Conservation (phyloP, 2,329 filamentous ascomycete species). For the Sarocladium strictum region DNA sequence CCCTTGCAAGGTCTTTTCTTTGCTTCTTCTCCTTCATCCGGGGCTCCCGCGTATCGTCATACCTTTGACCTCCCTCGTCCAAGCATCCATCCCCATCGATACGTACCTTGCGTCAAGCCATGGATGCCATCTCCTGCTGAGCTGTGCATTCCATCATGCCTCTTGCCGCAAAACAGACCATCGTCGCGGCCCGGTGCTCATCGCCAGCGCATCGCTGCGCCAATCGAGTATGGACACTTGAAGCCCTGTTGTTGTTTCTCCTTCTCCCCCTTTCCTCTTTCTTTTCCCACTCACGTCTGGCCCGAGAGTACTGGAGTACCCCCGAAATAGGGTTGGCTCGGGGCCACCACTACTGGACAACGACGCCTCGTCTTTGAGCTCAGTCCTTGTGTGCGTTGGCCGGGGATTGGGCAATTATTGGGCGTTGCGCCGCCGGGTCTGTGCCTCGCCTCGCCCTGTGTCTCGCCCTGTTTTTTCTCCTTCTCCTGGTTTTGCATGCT, state of each 20-base stretch:
- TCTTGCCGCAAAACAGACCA: too few species aligned
- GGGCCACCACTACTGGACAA: neutral
- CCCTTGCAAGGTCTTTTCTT: neutral
- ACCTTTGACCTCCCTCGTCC: too few species aligned
- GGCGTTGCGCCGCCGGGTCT: neutral
- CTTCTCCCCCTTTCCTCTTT: neutral
- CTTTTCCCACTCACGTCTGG: neutral
- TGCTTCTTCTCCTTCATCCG: neutral
- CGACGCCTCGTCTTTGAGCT: neutral
- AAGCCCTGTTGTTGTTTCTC: neutral
- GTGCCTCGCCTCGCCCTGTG: too few species aligned
- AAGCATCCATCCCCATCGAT: too few species aligned
- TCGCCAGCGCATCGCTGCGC: slow-evolving; percentile 8
- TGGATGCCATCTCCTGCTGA: too few species aligned
- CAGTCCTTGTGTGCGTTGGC: neutral
- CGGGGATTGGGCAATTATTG: neutral
- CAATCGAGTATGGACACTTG: neutral
- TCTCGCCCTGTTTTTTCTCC: neutral
- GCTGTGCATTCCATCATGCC: too few species aligned
- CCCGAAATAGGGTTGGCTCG: neutral
- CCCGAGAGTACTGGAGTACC: neutral
- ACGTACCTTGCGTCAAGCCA: too few species aligned
- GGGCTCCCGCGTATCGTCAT: too few species aligned
- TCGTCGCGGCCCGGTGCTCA: neutral
- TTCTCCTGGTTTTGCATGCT: neutral